Conservation (phyloP, 768 basidiomycete genomes). For the Piloderma croceum region DNA sequence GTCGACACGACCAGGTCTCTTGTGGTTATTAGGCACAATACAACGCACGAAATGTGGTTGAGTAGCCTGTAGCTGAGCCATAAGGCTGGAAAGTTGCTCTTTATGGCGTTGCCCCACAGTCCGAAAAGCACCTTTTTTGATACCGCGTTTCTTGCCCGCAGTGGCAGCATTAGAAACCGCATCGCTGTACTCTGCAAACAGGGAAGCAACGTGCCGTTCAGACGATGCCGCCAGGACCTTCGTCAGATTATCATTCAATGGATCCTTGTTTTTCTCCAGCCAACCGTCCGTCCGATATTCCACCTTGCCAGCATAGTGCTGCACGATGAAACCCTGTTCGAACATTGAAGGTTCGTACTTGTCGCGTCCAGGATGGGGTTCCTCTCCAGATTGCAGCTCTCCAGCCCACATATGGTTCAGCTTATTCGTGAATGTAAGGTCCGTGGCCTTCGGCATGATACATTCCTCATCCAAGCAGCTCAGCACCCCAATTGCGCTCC, state of each 20-base stretch:
- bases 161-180: slow-evolving; percentile 37
- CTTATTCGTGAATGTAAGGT: slow-evolving; percentile 92
- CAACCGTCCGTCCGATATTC: slow-evolving; percentile 95
- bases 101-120: slow-evolving; percentile 95
- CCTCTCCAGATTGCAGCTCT: slow-evolving; percentile 36
- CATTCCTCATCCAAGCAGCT: slow-evolving; percentile 96
- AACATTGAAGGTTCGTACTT: slow-evolving; percentile 88
- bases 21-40: slow-evolving; percentile 90
- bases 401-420: slow-evolving; percentile 71
- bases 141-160: slow-evolving; percentile 57
- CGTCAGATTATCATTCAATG: slow-evolving; percentile 92
- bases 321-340: slow-evolving; percentile 89
- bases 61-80: slow-evolving; percentile 86
- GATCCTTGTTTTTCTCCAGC: slow-evolving; percentile 99
- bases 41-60: slow-evolving; percentile 98
- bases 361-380: slow-evolving; percentile 61
- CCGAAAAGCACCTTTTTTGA: slow-evolving; percentile 95
- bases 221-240: slow-evolving; percentile 79
- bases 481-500: slow-evolving; percentile 76
- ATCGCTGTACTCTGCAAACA: slow-evolving; percentile 82
- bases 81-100: slow-evolving; percentile 87
- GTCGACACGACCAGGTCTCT: slow-evolving; percentile 88
- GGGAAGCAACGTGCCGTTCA: slow-evolving; percentile 71
- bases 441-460: slow-evolving; percentile 99
- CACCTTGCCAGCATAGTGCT: slow-evolving; percentile 95